Evolutionary conservation across 2,329 filamentous ascomycete genomes (phyloP), one percentile per base, ranked within the genome.

Genomic region (Coniochaeta sp.): DNA sequence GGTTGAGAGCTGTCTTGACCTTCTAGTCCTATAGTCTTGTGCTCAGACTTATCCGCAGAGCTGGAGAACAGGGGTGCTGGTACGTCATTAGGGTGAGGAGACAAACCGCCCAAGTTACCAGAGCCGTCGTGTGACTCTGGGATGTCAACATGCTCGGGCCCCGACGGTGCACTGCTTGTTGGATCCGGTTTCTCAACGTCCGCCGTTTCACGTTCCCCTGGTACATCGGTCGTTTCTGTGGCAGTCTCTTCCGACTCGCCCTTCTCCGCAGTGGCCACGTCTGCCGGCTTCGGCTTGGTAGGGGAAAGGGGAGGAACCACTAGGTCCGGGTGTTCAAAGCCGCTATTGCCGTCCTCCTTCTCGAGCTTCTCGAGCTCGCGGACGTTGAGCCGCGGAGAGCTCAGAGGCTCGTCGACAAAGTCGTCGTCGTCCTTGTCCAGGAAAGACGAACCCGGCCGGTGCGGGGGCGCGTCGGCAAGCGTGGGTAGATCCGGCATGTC

Each of bases 401-500:
- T 89, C 19, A 91, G 77, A 2, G 89, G 88, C 71, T 93, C 89
- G 63, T 93, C 89, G 22, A 92, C 88, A 69, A 93, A 89, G 61
- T 91, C 87, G 58, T 89, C 87, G 59, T 89, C 87, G 64, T 88
- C 84, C 67, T 82, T 84, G 66, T 85, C 77, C 60, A 81, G 68
- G 61, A 80, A 79, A 1, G 77, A 78, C 8, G 75, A 68, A 6
- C 71, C 66, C 3, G 71, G 68, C 17, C 58, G 42, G 58, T 24
- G 26, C 6, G 9, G 42, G 22, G 57, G 58, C 3, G 61, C 60
- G 6, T 70, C 63, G 22, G 30, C n/a, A 38, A 56, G 28, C 8
- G 2, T 34, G 10, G 69, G 67, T 4, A 64, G 64, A 55, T 69
- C 67, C 19, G 75, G 72, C 26, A 83, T 78, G 61, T 84, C 82